Conservation (phyloP, 352 stramenopile genomes). For the Globisporangium ultimum region DNA sequence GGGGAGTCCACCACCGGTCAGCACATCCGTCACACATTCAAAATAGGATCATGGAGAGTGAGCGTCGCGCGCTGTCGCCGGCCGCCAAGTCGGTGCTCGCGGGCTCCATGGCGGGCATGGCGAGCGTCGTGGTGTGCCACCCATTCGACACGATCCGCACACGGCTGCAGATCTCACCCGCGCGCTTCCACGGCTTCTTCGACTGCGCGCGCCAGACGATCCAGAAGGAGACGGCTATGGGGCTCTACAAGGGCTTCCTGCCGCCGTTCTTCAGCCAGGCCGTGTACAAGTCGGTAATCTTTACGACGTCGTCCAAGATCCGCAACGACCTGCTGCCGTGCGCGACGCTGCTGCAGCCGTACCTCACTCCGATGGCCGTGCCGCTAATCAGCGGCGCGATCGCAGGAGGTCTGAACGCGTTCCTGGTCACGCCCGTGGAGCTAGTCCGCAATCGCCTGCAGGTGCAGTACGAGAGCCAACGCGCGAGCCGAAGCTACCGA, state of each 20-base stretch:
- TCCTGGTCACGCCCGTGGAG: conserved; percentile 72
- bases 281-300: conserved; percentile 89
- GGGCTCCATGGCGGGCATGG: conserved; percentile 80
- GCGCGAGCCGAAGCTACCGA: conserved; percentile 40
- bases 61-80: conserved; percentile 30
- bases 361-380: conserved; percentile 35
- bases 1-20: too few species aligned
- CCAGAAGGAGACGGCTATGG: conserved; percentile 50
- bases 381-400: conserved; percentile 53
- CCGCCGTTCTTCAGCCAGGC: conserved; percentile 86
- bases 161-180: conserved; percentile 72
- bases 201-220: conserved; percentile 64
- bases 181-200: conserved; percentile 56
- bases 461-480: conserved; percentile 66
- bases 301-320: conserved; percentile 65
- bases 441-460: conserved; percentile 81
- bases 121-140: conserved; percentile 77
- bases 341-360: conserved; percentile 24
- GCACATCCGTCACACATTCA: neutral
- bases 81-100: conserved; percentile 69
- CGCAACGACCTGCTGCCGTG: conserved; percentile 49
- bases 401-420: conserved; percentile 68
- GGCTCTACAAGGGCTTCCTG: conserved; percentile 83
- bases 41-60: neutral
- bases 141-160: conserved; percentile 87